phyloP scores from a whole-genome alignment of 345 rosid genomes.

The Aethionema arabicum region DNA sequence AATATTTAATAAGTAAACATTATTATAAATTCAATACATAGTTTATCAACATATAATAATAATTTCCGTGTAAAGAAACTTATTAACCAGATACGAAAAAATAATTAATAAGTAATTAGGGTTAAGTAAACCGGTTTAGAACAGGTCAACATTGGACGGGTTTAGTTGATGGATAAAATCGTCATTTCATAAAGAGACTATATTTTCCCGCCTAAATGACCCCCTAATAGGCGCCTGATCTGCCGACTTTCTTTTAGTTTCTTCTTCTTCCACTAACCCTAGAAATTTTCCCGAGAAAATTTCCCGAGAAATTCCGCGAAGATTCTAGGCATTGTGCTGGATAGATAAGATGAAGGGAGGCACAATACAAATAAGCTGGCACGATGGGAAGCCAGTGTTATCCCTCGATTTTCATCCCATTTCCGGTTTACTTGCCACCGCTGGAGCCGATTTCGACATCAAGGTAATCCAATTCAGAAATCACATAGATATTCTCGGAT shows the following conservation, averaged over 20 bases:
- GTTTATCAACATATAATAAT: no score
- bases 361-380: conserved; percentile 95
- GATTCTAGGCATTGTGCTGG: conserved; percentile 14
- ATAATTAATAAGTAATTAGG: no score
- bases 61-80: no score
- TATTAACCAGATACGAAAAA: no score
- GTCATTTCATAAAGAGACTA: conserved; percentile 15
- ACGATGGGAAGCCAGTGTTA: conserved; percentile 77
- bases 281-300: conserved; percentile 6
- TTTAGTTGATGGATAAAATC: conserved; percentile 15
- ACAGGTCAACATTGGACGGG: conserved; percentile 3
- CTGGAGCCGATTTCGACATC: conserved; percentile 95
- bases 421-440: conserved; percentile 90
- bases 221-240: conserved; percentile 30
- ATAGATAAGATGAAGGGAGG: conserved; percentile 68
- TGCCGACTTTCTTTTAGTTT: conserved; percentile 8
- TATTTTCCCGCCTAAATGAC: conserved; percentile 30
- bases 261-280: conserved; percentile 19
- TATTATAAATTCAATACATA: no score
- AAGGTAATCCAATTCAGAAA: conserved; percentile 45
- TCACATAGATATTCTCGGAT: no score
- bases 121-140: no score
- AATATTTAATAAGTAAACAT: no score
- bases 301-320: conserved; percentile 23
- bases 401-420: conserved; percentile 86